phyloP scores from a whole-genome alignment of 768 basidiomycete genomes.

The Auricularia cornea region DNA sequence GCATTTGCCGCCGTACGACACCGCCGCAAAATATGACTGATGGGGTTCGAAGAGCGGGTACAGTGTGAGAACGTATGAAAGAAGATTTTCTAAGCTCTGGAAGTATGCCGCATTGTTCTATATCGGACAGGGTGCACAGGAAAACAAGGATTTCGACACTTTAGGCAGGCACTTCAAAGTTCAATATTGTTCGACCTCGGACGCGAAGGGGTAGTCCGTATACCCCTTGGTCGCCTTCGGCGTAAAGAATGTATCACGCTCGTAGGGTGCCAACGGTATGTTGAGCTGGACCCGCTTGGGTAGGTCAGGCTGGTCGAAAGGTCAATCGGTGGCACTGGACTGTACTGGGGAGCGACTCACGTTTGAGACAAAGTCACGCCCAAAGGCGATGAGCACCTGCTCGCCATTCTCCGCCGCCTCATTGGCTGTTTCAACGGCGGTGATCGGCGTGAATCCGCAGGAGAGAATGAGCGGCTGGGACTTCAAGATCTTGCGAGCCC shows the following conservation, averaged over 20 bases:
- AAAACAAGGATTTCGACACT: no score
- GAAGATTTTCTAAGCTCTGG: no score
- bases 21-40: no score
- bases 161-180: no score
- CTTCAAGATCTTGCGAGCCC: not conserved
- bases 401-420: not conserved
- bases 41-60: no score
- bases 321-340: not conserved
- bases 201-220: not conserved
- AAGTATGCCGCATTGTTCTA: no score
- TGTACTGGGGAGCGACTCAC: constrained; percentile 1
- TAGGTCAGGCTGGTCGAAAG: not conserved
- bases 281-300: not conserved
- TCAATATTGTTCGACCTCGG: no score
- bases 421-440: not conserved
- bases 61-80: no score
- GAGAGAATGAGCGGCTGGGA: not conserved
- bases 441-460: not conserved
- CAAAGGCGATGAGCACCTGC: constrained; percentile 6
- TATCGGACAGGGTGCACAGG: no score
- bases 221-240: not conserved
- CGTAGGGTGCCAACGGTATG: not conserved
- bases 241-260: not conserved
- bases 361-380: constrained; percentile 5
- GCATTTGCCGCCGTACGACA: no score